These are phyloP conservation scores for Spizellomyces sp. DNA, from an alignment of 192 early-diverging fungal genomes.

Conservation along the genomic window DNA sequence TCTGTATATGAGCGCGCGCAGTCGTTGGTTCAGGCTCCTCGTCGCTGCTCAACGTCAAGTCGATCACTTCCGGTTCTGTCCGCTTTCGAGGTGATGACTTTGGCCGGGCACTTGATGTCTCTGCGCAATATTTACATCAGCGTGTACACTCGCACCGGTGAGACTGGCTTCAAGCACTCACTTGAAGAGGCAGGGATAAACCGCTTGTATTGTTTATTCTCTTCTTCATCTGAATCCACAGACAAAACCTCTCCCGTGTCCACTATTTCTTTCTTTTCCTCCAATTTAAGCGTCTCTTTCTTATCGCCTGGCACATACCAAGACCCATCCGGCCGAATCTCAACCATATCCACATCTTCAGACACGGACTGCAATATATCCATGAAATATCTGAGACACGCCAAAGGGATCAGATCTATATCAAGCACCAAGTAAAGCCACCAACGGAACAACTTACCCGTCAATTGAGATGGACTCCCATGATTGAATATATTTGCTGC, in stretches of 20 bases:
- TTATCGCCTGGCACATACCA: constrained; percentile 13
- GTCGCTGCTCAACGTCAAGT: constrained; percentile 56
- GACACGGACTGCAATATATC: not conserved
- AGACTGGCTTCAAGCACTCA: not conserved
- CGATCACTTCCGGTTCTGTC: constrained; percentile 52
- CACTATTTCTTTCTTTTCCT: not conserved
- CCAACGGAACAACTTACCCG: not conserved
- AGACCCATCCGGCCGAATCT: constrained; percentile 13
- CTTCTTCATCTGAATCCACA: constrained; percentile 15
- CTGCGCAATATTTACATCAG: not conserved
- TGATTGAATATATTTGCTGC: constrained; percentile 45
- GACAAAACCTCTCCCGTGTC: not conserved
- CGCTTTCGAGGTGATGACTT: constrained; percentile 6
- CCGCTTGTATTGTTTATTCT: not conserved
- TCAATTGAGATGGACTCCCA: constrained; percentile 28
- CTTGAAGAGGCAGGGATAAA: too few relatives aligned
- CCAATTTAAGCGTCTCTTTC: not conserved
- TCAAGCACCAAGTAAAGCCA: not conserved
- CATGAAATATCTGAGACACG: constrained; percentile 10
- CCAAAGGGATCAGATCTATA: not conserved
- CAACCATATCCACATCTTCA: constrained; percentile 6
- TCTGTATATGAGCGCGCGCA: not conserved
- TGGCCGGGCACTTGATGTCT: not conserved
- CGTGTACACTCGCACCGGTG: not conserved
- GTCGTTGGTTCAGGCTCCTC: constrained; percentile 5